Base-by-base conservation (phyloP, 2,329 filamentous ascomycete genomes). In the Exophiala dermatitidis region DNA sequence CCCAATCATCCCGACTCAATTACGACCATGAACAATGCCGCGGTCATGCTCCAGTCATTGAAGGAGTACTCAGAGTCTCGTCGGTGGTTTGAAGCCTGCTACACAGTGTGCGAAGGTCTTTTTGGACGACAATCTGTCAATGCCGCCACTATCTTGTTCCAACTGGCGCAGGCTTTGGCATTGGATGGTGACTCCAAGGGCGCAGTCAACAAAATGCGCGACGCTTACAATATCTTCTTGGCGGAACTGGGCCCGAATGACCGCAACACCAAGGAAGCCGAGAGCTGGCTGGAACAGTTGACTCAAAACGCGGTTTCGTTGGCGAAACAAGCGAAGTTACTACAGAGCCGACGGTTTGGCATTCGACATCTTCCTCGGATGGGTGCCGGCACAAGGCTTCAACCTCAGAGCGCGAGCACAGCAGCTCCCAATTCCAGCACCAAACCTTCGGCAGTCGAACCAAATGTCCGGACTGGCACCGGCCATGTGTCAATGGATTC, bases 21-120 rank as follows among this genome's bases (percentile, higher is more conserved):
- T 72, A 98, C 94, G 5, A 97, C 93, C 10, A 86, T 97, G 72
- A 98, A 97, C 80, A 98, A 98, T 66, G 91, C 89, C 19, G 93
- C 93, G 5, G 93, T 98, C 56, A 98, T 98, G 93, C 82, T 98
- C 54, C 93, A 98, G 72, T 85, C 90, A 52, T 80, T 96, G 64
- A 95, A 97, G 77, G 84, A 87, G 57, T 98, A 95, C 74, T 85
- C 91, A 64, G 89, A 95, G 72, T 97, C 91, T 43, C 85, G 93
- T 48, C 78, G 91, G 58, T 98, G 93, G 93, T 98, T 98, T 67
- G 93, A 97, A 71, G 86, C 89, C 60, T 94, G 90, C 6, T 82
- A 97, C 48, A 79, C 82, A 41, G 85, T 97, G 58, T 96, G 90
- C 69, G 90, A 96, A 72, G 81, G 85, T 43, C 83, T 96, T 3